Evolutionary conservation across 192 early-diverging fungal genomes (phyloP).

Genomic region (Helicostylum pulchrum): DNA sequence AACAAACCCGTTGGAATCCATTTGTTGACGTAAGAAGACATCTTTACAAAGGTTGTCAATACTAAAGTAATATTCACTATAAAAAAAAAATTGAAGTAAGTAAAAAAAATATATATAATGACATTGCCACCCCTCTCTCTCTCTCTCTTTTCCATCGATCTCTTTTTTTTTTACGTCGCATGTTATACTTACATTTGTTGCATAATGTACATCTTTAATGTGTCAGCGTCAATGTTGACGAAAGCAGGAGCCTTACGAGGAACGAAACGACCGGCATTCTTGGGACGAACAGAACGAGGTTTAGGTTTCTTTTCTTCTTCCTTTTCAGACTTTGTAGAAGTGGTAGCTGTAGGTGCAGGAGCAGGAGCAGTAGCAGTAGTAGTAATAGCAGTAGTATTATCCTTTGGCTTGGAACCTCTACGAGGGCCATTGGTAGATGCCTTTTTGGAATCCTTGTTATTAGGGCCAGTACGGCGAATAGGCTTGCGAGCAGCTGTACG

Average conservation of each 20-base stretch:
- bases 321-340: not conserved
- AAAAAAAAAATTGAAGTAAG: not conserved
- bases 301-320: not conserved
- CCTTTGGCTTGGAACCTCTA: slow-evolving; percentile 19
- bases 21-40: slow-evolving; percentile 83
- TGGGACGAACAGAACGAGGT: slow-evolving; percentile 2
- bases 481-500: slow-evolving; percentile 14
- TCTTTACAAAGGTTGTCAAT: slow-evolving; percentile 97
- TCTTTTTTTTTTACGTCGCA: not conserved
- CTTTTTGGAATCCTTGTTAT: slow-evolving; percentile 15
- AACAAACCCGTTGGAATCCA: slow-evolving; percentile 86
- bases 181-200: slow-evolving; percentile 56
- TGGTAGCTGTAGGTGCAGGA: not conserved
- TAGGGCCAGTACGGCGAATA: slow-evolving; percentile 11
- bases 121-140: not conserved
- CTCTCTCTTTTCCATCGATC: not conserved
- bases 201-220: slow-evolving; percentile 53
- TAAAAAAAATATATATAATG: not conserved
- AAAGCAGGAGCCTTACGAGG: slow-evolving; percentile 17
- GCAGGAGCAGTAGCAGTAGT: not conserved
- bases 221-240: slow-evolving; percentile 40
- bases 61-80: slow-evolving; percentile 94
- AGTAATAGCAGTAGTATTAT: not conserved
- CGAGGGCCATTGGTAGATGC: slow-evolving; percentile 20
- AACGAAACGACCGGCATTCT: not conserved